Base-by-base conservation (phyloP, 2,329 filamentous ascomycete species). In the Apiospora pterosperma region DNA sequence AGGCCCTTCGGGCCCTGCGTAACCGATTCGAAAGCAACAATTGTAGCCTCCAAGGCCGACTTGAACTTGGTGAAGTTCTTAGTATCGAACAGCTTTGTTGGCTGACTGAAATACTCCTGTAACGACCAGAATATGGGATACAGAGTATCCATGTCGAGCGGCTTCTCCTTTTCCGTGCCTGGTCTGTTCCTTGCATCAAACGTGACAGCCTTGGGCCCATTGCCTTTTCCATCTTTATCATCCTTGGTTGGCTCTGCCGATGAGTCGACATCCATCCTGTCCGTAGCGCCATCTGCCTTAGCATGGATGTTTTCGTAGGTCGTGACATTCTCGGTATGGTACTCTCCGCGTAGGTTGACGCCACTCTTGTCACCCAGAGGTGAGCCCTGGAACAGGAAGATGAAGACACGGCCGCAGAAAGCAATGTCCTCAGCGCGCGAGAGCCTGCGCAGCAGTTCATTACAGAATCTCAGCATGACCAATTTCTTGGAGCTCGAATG, bases 401-500 rank as follows among this genome's bases (percentile, higher is more conserved):
- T 97, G 77, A 98, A 98, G 31, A 99, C 96, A 42, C 96, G 88
- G 19, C 96, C 96, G 74, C 96, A 99, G 75, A 99, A 99, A 0
- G 96, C 93, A 0, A 96, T 96, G 77, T 99, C 96, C 76, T 98
- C 94, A 4, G 96, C 95, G 64, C 96, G 88, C n/a, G 96, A 98
- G 2, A 99, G 84, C 58, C 96, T 87, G 39, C 95, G 89, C n/a
- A 99, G 83, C 19, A 99, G 84, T 78, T 98, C 96, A 76, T 98
- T 99, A 79, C 96, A 99, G 66, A 91, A 92, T 72, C 96, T 87
- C n/a, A 99, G 81, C 69, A 98, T 96, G 64, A 97, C 89, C 48
- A 98, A 81, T 65, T 92, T 90, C 76, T 97, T 97, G 74, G 31
- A 39, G 12, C 52, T 42, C 14, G 44, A 55, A 21, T 55, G 42